Conservation (phyloP, 1,139 yeast species). For the Blastobotrys ciferrii region DNA sequence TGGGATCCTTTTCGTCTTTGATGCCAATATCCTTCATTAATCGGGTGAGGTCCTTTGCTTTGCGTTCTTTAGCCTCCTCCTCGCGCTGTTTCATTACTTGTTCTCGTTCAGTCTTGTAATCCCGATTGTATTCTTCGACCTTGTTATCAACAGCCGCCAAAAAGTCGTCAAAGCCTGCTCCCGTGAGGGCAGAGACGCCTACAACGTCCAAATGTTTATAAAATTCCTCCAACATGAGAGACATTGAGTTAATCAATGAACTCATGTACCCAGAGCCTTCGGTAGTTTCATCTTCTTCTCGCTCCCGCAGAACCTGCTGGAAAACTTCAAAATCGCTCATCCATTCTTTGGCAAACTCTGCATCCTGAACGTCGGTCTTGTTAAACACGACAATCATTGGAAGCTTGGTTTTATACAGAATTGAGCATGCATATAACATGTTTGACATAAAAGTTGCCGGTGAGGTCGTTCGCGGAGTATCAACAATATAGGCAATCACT, state of each 20-base stretch:
- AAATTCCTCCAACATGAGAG: constrained; percentile 93
- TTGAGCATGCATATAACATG: constrained; percentile 97
- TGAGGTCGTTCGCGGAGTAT: constrained; percentile 89
- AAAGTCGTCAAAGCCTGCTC: constrained; percentile 91
- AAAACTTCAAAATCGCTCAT: constrained; percentile 94
- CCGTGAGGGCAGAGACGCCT: constrained; percentile 87
- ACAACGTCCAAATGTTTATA: constrained; percentile 91
- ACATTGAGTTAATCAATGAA: constrained; percentile 89
- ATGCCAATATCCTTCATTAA: constrained; percentile 84
- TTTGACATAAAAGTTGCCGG: constrained; percentile 98
- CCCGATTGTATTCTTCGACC: constrained; percentile 82
- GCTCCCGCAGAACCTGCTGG: constrained; percentile 68
- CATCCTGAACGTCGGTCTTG: constrained; percentile 84
- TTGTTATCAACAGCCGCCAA: constrained; percentile 78
- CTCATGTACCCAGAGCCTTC: constrained; percentile 91
- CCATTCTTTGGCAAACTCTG: constrained; percentile 92
- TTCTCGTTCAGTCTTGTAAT: constrained; percentile 83
- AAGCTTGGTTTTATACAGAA: constrained; percentile 88
- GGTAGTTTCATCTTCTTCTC: constrained; percentile 61
- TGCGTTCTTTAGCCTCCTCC: constrained; percentile 67
- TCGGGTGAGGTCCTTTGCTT: constrained; percentile 65
- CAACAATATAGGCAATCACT: constrained; percentile 91
- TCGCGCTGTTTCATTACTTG: constrained; percentile 73
- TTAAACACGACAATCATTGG: constrained; percentile 98
- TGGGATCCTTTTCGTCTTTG: constrained; percentile 34